These are phyloP conservation scores for Chaetomium globosum DNA, from an alignment of 2,329 filamentous ascomycete genomes.

Conservation along the genomic window DNA sequence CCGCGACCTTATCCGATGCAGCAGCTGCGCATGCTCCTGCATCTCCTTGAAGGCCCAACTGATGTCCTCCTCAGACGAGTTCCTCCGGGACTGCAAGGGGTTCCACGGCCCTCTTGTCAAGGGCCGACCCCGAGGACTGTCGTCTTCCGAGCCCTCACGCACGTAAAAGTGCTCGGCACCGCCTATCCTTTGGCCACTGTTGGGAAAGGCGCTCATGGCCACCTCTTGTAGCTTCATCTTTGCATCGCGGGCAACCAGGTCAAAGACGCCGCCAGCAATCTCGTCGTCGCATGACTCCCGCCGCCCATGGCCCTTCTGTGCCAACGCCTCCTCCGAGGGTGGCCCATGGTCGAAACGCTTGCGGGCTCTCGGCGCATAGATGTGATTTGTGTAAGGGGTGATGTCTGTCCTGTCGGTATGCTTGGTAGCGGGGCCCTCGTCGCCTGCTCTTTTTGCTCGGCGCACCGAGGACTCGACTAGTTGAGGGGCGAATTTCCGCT, in stretches of 20 bases:
- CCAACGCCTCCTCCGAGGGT: constrained; percentile 38
- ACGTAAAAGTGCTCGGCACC: constrained; percentile 72
- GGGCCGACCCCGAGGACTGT: constrained; percentile 48
- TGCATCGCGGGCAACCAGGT: constrained; percentile 76
- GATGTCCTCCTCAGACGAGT: constrained; percentile 63
- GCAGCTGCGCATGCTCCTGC: constrained; percentile 69
- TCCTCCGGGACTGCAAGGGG: constrained; percentile 50
- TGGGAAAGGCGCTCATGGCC: constrained; percentile 75
- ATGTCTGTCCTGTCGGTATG: constrained; percentile 74
- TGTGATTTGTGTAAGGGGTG: constrained; percentile 64
- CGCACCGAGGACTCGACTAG: constrained; percentile 75
- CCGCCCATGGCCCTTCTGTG: constrained; percentile 51
- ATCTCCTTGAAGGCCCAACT: constrained; percentile 79
- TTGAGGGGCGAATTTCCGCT: constrained; percentile 70
- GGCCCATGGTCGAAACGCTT: constrained; percentile 45
- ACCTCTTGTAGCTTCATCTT: constrained; percentile 78
- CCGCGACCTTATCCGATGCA: constrained; percentile 40
- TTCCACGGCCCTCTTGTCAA: constrained; percentile 35
- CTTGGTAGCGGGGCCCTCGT: constrained; percentile 63
- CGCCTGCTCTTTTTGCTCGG: constrained; percentile 68
- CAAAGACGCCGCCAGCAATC: constrained; percentile 75
- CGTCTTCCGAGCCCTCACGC: constrained; percentile 64
- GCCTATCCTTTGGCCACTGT: constrained; percentile 68
- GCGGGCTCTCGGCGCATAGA: constrained; percentile 55
- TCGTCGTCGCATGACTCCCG: constrained; percentile 74